Conservation (phyloP, 164 flowering plant species). For the Buxus sempervirens region DNA sequence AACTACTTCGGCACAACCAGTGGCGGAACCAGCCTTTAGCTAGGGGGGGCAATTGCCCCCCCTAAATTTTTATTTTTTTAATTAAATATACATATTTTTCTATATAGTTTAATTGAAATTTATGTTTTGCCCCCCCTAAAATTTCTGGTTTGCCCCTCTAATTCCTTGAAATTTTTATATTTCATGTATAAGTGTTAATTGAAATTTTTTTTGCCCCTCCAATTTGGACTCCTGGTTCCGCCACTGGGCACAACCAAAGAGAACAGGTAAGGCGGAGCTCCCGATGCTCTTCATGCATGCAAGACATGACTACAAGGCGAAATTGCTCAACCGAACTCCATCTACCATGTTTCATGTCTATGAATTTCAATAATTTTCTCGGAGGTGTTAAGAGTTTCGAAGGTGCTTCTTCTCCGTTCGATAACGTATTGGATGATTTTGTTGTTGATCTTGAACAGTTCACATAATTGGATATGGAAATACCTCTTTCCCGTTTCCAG, state of each 20-base stretch:
- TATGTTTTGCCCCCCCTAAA: no score
- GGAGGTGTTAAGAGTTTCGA: not conserved
- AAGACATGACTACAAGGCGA: not conserved
- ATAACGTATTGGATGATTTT: not conserved
- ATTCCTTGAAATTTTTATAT: no score
- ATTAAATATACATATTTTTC: no score
- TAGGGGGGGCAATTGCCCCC: no score
- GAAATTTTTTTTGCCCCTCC: no score
- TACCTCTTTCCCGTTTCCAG: constrained; percentile 24
- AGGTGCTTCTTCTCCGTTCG: not conserved
- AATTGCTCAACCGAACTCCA: not conserved
- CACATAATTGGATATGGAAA: constrained; percentile 9
- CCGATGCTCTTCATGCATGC: not conserved
- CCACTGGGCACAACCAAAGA: no score
- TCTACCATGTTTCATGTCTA: not conserved
- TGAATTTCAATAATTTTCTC: not conserved
- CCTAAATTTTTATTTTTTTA: no score
- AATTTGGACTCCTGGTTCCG: no score
- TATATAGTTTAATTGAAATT: no score
- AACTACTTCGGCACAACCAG: not conserved
- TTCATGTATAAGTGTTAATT: no score
- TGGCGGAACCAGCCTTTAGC: no score
- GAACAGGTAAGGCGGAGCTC: constrained; percentile 1
- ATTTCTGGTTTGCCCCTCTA: no score
- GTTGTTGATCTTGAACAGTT: not conserved